A percentile compares a stretch with the other conserved stretches of the same genome.
These are phyloP conservation scores for Termitomyces sp. DNA, from an alignment of 768 basidiomycete species.

Conservation along the genomic window DNA sequence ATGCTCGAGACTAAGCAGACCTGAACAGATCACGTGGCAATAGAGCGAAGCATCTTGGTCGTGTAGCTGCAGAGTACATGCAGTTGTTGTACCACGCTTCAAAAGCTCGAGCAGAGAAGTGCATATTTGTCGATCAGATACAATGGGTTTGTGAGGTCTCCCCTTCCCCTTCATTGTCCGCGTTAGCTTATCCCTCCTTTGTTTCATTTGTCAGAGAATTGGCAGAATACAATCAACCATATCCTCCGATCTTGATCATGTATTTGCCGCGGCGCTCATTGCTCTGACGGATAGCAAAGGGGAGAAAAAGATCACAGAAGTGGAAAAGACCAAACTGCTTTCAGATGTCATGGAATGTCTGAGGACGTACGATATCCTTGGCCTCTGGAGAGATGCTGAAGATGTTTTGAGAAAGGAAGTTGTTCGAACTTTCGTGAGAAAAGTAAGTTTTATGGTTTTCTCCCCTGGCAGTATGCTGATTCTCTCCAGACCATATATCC, in stretches of 20 bases:
- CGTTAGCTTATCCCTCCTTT: slow-evolving; percentile 5
- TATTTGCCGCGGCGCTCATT: slow-evolving; percentile 64
- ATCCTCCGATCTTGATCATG: slow-evolving; percentile 79
- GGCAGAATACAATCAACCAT: slow-evolving; percentile 81
- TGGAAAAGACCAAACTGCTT: slow-evolving; percentile 59
- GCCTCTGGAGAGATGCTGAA: slow-evolving; percentile 85
- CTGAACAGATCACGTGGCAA: slow-evolving; percentile 50
- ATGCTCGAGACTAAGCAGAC: background rate
- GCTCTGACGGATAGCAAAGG: slow-evolving; percentile 45
- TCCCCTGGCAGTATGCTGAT: background rate
- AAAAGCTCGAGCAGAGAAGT: slow-evolving; percentile 76
- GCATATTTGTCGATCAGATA: slow-evolving; percentile 77
- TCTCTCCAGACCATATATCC: slow-evolving; percentile 64
- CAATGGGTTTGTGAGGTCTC: slow-evolving; percentile 66
- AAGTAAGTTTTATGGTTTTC: slow-evolving; percentile 39
- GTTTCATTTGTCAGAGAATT: slow-evolving; percentile 49
- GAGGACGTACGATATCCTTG: slow-evolving; percentile 72
- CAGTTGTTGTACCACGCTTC: slow-evolving; percentile 87
- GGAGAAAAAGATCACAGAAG: slow-evolving; percentile 49
- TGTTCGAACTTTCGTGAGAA: slow-evolving; percentile 71
- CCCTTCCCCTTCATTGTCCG: background rate
- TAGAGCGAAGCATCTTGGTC: slow-evolving; percentile 74
- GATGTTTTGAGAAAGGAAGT: slow-evolving; percentile 75
- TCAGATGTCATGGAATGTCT: slow-evolving; percentile 77
- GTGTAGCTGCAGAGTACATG: slow-evolving; percentile 88